Conservation (phyloP, 2,329 filamentous ascomycete species). For the Sphaerulina populicola region DNA sequence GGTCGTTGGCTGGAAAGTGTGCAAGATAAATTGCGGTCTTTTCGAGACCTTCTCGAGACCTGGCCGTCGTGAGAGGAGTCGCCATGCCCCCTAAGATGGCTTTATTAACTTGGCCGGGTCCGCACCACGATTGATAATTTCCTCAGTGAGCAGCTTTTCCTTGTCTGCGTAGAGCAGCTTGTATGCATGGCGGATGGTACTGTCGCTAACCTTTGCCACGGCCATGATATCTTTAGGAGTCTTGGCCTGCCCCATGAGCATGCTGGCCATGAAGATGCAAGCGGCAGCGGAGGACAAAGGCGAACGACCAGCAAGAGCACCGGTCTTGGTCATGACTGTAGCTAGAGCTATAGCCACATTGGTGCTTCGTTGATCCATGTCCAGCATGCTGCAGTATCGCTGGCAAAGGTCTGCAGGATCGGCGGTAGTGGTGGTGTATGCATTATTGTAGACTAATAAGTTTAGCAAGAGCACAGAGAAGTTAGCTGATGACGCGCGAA, state of each 20-base stretch:
- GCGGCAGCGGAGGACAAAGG: conserved; percentile 89
- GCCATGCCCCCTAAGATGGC: conserved; percentile 23
- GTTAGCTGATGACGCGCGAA: not conserved
- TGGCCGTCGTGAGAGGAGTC: not conserved
- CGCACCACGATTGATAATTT: conserved; percentile 66
- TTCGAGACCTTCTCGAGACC: not conserved
- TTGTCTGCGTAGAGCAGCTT: conserved; percentile 71
- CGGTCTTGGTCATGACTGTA: conserved; percentile 64
- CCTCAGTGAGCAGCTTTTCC: conserved; percentile 63
- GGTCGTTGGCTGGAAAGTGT: not conserved
- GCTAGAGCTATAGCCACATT: conserved; percentile 74
- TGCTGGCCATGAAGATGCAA: conserved; percentile 92
- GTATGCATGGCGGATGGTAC: conserved; percentile 93
- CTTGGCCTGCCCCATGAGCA: conserved; percentile 71
- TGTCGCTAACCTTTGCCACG: conserved; percentile 85
- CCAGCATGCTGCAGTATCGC: conserved; percentile 80
- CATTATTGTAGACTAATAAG: conserved; percentile 22
- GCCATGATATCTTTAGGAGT: conserved; percentile 77
- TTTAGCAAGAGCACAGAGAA: not conserved
- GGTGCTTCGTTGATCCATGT: conserved; percentile 64
- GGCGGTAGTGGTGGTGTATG: conserved; percentile 27
- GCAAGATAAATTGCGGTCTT: not conserved
- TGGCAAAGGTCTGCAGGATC: conserved; percentile 55
- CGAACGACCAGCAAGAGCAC: conserved; percentile 81
- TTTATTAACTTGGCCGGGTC: conserved; percentile 62